Evolutionary conservation across 208 protist genomes (phyloP).

Genomic region (Acanthamoeba polyphaga): DNA sequence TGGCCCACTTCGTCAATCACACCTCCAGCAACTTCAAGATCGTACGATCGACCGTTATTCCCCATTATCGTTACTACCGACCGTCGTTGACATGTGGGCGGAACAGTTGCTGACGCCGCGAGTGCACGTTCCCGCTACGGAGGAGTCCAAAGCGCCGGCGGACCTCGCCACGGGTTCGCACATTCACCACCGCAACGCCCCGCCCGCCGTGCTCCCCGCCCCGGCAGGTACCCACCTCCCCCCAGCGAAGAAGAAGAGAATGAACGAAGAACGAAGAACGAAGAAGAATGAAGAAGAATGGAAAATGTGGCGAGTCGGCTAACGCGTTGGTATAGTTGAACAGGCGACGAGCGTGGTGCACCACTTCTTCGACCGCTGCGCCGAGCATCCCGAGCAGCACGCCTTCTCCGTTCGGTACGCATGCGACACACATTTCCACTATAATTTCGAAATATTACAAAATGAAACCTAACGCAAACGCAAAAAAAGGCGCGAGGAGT

Average conservation of each 20-base stretch:
- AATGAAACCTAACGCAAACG: too few relatives aligned
- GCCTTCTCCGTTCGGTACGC: background rate
- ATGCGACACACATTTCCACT: too few relatives aligned
- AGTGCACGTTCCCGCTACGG: background rate
- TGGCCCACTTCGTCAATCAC: slow-evolving; percentile 1
- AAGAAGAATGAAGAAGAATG: too few relatives aligned
- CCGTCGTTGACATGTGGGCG: too few relatives aligned
- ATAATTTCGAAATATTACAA: too few relatives aligned
- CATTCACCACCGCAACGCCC: background rate
- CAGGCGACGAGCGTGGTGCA: background rate
- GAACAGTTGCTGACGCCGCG: background rate
- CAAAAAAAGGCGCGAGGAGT: background rate
- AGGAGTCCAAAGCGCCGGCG: background rate
- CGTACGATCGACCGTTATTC: background rate
- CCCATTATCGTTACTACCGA: too few relatives aligned
- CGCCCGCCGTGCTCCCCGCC: too few relatives aligned
- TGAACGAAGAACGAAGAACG: too few relatives aligned
- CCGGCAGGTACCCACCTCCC: background rate
- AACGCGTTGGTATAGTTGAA: background rate
- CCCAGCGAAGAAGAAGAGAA: background rate
- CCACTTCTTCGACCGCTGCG: background rate
- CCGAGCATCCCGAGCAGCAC: background rate
- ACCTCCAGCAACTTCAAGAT: background rate
- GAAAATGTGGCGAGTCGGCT: too few relatives aligned
- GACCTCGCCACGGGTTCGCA: background rate